Base-by-base conservation (phyloP, 805 yeast genomes). In the Lachancea dasiensis region DNA sequence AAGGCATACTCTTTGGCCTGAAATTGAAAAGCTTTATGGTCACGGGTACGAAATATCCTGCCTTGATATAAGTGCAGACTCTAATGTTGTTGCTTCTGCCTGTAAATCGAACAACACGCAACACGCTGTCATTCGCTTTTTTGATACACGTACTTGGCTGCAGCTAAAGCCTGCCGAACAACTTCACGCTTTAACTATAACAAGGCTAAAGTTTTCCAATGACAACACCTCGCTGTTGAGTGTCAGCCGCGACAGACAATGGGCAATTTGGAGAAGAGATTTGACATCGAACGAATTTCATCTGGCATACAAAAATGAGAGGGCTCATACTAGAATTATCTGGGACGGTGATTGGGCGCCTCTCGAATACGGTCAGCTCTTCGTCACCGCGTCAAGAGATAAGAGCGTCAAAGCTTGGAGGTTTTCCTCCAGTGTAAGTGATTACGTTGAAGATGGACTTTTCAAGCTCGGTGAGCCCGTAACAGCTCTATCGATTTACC, bases 311-410 rank as follows among this genome's bases (percentile, higher is more conserved):
- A 48, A 62, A 14, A 69, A 73, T 39, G 75, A 75, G 24, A 86
- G 82, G 56, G 96, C 96, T 0, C 99, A 94, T 55, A 61, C 81
- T 2, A 76, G 97, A 60, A 90, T 92, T 50, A 76, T 92, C 29
- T 94, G 98, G 98, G 97, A 92, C 63, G 80, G 90, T 56, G 74
- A 83, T 26, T 92, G 97, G 95, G 65, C 79, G 0, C 86, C 87
- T 4, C 43, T 51, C n/a, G 64, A 52, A 3, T 54, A 54, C 34
- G 70, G 67, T 6, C 34, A 48, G n/a, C 56, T 58, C n/a, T 89
- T 90, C 52, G 70, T 84, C 11, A 89, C 97, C 0, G 94, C 81
- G 0, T 81, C 95, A 2, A 75, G 98, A 58, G 98, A 92, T 58
- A 83, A 80, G 52, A 72, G 77, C 3, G 57, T 89, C 34, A 85